Base-by-base conservation (phyloP, 306 rosid species). In the Vigna unguiculata region DNA sequence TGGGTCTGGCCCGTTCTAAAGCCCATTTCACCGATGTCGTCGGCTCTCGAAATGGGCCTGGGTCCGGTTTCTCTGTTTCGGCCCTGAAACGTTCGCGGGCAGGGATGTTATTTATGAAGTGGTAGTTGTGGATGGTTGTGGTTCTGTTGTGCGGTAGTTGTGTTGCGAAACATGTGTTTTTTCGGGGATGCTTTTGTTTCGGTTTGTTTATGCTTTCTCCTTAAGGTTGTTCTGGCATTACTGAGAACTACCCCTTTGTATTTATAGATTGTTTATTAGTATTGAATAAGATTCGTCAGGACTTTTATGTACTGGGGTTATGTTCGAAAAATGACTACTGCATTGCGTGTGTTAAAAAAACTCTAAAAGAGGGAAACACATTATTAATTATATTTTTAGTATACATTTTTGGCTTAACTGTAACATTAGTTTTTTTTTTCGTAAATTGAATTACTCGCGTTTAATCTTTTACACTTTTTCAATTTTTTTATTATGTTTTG, bases 1-100 rank as follows among this genome's bases (percentile, higher is more conserved):
- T 59, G 40, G 57, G 19, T 1, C 17, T 65, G 77, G 54, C 48
- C 48, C 48, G 48, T 43, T 12, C 16, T 43, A 7, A n/a, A 7
- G 10, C 74, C 79, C 75, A 64, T 8, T 0, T 30, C 1, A 4
- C 10, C 16, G 7, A 46, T 12, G 38, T 5, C 0, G 13, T 9
- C 10, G 30, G 53, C 10, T 12, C 40, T 24, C 15, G 80, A 10
- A 6, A 68, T 6, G n/a, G 71, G n/a, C 53, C 52, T 9, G 9
- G 67, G 13, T n/a, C 76, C 1, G 75, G 3, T 17, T 77, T 45
- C 22, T 72, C 82, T 24, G 36, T 82, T 24, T 17, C 57, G 71
- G 25, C 21, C 25, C 25, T 66, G 71, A 0, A 10, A 55, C 0
- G 76, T 28, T 30, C 66, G 40, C 4, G 9, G 0, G 51, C 43